Evolutionary conservation across 2,329 filamentous ascomycete genomes (phyloP), one percentile per base, ranked within the genome.

Genomic region (Teratosphaeria pseudoeucalypti): DNA sequence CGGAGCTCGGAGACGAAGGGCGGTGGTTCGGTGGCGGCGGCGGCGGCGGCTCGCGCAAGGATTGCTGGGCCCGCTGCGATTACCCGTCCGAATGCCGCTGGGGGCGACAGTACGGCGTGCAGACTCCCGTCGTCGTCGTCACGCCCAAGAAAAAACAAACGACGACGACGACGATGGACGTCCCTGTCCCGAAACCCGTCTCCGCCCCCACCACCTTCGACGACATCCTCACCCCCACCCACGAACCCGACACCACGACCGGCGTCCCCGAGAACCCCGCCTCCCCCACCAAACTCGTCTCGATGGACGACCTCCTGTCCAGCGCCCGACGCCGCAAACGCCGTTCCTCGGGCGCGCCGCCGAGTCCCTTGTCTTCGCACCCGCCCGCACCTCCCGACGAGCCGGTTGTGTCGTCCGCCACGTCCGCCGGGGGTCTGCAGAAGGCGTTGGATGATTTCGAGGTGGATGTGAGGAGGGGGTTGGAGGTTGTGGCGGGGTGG

Each of bases 1-100:
- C 60, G 27, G 23, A 60, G n/a, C 34, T 52, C 34, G 39, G 56
- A 11, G 32, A 29, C 3, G 66, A 63, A 56, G 63, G 59, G 4
- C 55, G 61, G 34, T 66, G 65, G 68, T 61, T 69, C 16, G 52
- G 54, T 16, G 64, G 60, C 9, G 0, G 49, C 19, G n/a, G 23
- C 23, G 23, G 23, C 23, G 23, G 23, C 23, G 23, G 23, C 23
- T 23, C 23, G 23, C 23, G 23, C 58, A 72, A 73, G 57, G 70
- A 78, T 60, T 80, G 78, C 66, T 78, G 76, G 75, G 68, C 68
- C 10, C 63, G 56, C 4, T 79, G 78, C 64, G 74, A 78, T 56
- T 79, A 78, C 59, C 78, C 78, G 0, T 74, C 70, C 32, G 74
- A 79, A 57, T 80, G 78, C 62, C 72, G 76, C 6, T 75, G 73